These are phyloP conservation scores for Metschnikowia cubensis DNA, from an alignment of 805 yeast genomes.

Conservation along the genomic window DNA sequence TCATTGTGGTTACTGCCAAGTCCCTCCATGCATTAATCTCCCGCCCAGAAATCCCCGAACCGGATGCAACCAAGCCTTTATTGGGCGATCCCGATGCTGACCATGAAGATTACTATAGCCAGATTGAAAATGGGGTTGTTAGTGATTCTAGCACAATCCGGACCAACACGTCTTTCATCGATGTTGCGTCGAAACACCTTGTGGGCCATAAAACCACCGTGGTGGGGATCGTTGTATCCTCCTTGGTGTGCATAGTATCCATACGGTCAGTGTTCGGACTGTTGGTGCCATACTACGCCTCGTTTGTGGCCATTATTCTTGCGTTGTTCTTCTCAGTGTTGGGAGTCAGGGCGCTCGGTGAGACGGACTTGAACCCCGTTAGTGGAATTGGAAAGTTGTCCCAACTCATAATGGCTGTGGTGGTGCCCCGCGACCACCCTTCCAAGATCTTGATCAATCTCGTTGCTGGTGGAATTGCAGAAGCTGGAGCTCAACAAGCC, in stretches of 20 bases:
- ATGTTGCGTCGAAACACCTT: slow-evolving; percentile 31
- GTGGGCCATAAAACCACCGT: slow-evolving; percentile 48
- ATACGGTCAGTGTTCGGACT: slow-evolving; percentile 67
- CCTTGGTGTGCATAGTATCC: slow-evolving; percentile 61
- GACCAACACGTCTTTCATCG: slow-evolving; percentile 7
- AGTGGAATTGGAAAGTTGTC: slow-evolving; percentile 95
- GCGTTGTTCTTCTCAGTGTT: slow-evolving; percentile 78
- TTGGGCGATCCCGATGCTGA: not conserved
- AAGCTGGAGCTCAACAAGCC: slow-evolving; percentile 98
- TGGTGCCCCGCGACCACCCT: slow-evolving; percentile 70
- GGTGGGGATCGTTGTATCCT: slow-evolving; percentile 61
- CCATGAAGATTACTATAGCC: not conserved
- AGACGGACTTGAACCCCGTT: slow-evolving; percentile 94
- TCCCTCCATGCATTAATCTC: slow-evolving; percentile 26
- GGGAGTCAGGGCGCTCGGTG: slow-evolving; percentile 93
- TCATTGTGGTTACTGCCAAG: slow-evolving; percentile 54
- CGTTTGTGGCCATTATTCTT: slow-evolving; percentile 61
- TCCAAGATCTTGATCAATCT: slow-evolving; percentile 80
- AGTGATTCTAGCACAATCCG: slow-evolving; percentile 3
- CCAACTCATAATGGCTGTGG: slow-evolving; percentile 79
- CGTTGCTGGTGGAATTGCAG: slow-evolving; percentile 95
- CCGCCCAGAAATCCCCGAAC: not conserved
- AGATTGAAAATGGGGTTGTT: not conserved
- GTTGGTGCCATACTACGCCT: slow-evolving; percentile 67
- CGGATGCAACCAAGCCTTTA: not conserved